Evolutionary conservation across 495 filamentous ascomycete species (phyloP).

Genomic region (Xylaria curta): DNA sequence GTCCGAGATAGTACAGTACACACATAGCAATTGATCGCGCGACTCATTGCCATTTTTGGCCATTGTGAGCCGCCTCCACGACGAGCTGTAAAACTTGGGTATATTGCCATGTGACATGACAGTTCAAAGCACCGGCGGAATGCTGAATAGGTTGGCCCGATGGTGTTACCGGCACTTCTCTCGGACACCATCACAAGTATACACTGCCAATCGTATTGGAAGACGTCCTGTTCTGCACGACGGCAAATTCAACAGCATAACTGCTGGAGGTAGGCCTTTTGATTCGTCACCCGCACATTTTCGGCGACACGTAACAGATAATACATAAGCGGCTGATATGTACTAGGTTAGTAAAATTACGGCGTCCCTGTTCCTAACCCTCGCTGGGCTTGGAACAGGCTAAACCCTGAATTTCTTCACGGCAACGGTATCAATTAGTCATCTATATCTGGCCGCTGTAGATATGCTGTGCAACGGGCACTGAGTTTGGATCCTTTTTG

Average conservation of each 20-base stretch:
- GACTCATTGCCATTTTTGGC: constrained; percentile 15
- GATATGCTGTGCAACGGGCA: background rate
- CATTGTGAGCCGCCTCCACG: constrained; percentile 9
- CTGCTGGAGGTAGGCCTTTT: background rate
- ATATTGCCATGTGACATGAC: constrained; percentile 14
- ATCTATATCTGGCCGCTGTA: too few species aligned
- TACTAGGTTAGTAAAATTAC: background rate
- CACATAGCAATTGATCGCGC: constrained; percentile 20
- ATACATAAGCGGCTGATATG: background rate
- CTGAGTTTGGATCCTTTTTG: background rate
- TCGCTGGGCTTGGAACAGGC: background rate
- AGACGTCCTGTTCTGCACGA: background rate
- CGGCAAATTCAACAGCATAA: background rate
- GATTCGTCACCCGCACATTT: background rate
- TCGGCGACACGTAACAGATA: background rate
- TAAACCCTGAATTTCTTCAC: background rate
- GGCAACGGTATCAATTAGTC: background rate
- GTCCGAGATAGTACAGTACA: background rate
- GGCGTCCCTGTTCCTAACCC: background rate
- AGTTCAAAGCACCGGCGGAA: background rate
- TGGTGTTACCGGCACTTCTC: background rate
- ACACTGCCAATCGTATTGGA: background rate
- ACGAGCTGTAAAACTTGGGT: background rate
- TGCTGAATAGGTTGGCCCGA: background rate
- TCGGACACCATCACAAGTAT: too few species aligned